Base-by-base conservation (phyloP, 2,329 filamentous ascomycete species). In the Neopestalotiopsis sp. region DNA sequence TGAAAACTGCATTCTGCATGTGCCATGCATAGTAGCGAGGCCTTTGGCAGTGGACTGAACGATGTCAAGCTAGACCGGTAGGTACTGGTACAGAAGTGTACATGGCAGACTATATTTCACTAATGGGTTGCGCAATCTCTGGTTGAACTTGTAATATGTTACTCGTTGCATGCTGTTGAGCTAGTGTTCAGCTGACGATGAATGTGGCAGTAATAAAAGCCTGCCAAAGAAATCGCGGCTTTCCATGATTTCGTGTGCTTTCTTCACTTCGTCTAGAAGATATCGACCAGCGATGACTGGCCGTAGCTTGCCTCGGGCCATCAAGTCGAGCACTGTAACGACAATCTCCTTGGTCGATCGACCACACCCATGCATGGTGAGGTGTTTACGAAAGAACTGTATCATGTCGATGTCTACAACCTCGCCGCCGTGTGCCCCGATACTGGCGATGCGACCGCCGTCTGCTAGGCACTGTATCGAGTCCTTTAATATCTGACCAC, bases 391-490 rank as follows among this genome's bases (percentile, higher is more conserved):
- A 30, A 66, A 66, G 53, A 66, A 59, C 64, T 57, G 34, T 28
- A 66, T 66, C 64, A 66, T 66, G 30, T 66, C 64, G 20, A 66
- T n/a, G 30, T 66, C 64, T 6, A 66, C 64, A 10, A 58, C 32
- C 64, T 66, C 64, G 14, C 64, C 64, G 34, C 28, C 64, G 28
- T 66, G 64, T 13, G 64, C 64, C 6, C 64, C 64, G 30, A 66
- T 66, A 38, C 28, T 34, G 14, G 64, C 64, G 34, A 66, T 45
- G 14, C 64, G 45, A 17, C 64, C 64, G 13, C 64, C 64, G 14
- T 66, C 49, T 20, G 53, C 49, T 13, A 66, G 64, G 28, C 45
- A 57, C 2, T 66, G 24, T 14, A 66, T 66, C 24, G 42, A 56
- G 24, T 42, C 42, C 53, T 59, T 38, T 0, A 66, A 20, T 4